Conservation (phyloP, 371 early-diverging fungal genomes). For the Haplosporangium sp. region DNA sequence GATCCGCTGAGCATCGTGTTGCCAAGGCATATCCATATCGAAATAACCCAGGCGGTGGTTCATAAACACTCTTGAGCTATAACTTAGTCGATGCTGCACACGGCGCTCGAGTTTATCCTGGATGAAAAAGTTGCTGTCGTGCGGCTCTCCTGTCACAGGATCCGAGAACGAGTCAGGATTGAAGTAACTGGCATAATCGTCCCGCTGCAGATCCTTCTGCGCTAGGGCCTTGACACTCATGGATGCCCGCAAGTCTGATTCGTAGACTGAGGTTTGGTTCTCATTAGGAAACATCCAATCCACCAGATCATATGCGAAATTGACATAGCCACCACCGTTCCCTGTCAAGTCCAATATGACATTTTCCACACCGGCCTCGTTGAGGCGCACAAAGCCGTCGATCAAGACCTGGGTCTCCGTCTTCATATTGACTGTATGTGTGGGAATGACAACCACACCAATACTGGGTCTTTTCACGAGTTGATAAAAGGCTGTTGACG, state of each 20-base stretch:
- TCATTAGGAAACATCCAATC: constrained; percentile 51
- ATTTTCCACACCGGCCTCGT: constrained; percentile 26
- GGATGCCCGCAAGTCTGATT: constrained; percentile 37
- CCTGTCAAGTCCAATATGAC: constrained; percentile 38
- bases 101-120: constrained; percentile 18
- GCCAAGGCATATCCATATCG: constrained; percentile 47
- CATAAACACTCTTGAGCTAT: constrained; percentile 26
- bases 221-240: constrained; percentile 44
- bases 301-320: constrained; percentile 48
- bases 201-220: constrained; percentile 17
- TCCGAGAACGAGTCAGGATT: constrained; percentile 35
- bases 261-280: constrained; percentile 32
- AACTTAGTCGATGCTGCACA: constrained; percentile 10
- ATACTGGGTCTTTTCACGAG: constrained; percentile 25
- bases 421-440: constrained; percentile 28
- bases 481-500: constrained; percentile 36
- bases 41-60: constrained; percentile 31
- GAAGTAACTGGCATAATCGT: constrained; percentile 30
- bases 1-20: constrained; percentile 28
- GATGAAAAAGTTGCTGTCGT: constrained; percentile 34
- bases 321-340: constrained; percentile 49
- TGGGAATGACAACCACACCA: constrained; percentile 43
- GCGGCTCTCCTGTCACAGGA: constrained; percentile 3
- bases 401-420: constrained; percentile 9
- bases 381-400: constrained; percentile 17